Base-by-base conservation (phyloP, 176 grass and related monocot genomes). In the Juncus effusus region DNA sequence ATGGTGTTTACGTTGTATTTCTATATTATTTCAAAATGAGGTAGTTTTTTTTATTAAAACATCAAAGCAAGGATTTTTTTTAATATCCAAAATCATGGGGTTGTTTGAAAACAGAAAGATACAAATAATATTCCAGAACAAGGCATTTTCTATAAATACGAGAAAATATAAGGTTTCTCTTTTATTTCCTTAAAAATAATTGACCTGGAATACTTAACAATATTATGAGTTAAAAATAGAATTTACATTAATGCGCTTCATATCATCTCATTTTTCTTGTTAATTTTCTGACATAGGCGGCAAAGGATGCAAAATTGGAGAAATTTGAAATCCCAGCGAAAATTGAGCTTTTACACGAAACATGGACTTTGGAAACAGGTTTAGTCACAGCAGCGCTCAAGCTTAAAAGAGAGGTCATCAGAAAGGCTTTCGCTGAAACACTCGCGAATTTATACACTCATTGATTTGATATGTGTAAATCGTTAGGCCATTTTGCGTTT, bases 291-390 rank as follows among this genome's bases (percentile, higher is more conserved):
- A 54, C 14, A 60, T 35, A 94, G 95, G 86, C 85, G 74, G 83
- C 76, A 15, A 87, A 94, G 79, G 75, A 87, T 80, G 65, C 72
- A 0, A 66, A 77, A n/a, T 60, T 94, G 53, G 83, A 99, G 76
- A 99, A 82, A 76, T 93, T 94, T 54, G 95, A 94, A 84, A 94
- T 90, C 45, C 95, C 95, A 51, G 38, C 83, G 3, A 99, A 74
- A 75, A 83, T 99, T 39, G 91, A 83, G 72, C 42, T 99, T 75
- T 55, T 99, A 51, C 10, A 80, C 0, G 89, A 94, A 70, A 74
- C 83, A 74, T 99, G 95, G 85, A 99, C 89, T 1, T 85, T 88
- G 2, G 95, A 99, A 57, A 82, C 95, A 0, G 83, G 95, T 5
- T 80, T 99, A 3, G 89, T 99, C 40, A 99, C 85, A 1, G 89